Conservation (phyloP, 257 asterid species). For the Gynochthodes officinalis region DNA sequence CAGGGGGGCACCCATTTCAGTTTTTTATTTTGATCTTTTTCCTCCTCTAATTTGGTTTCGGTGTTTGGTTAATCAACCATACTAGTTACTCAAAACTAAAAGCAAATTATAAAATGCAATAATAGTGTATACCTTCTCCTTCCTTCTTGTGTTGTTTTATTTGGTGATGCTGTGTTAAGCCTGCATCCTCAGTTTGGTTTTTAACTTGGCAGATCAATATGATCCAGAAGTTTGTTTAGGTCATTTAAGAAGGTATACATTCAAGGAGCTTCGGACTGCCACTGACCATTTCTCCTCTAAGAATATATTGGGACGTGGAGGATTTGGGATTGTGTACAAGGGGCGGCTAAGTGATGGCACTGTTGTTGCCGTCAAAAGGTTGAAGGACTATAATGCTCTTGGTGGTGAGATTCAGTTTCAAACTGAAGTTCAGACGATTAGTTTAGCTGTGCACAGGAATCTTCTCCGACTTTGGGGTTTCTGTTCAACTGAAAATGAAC, state of each 20-base stretch:
- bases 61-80: not conserved
- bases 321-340: slow-evolving; percentile 85
- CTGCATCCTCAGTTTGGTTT: not conserved
- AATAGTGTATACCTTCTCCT: not conserved
- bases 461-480: slow-evolving; percentile 91
- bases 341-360: slow-evolving; percentile 75
- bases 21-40: not conserved
- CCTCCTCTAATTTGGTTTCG: not conserved
- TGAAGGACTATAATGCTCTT: slow-evolving; percentile 73
- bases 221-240: slow-evolving; percentile 95
- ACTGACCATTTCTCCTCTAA: slow-evolving; percentile 79
- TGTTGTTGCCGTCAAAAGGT: slow-evolving; percentile 84
- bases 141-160: not conserved
- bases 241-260: slow-evolving; percentile 67
- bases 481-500: slow-evolving; percentile 81
- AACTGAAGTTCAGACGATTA: slow-evolving; percentile 88
- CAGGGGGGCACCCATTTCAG: not conserved
- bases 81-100: not conserved
- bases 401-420: slow-evolving; percentile 96
- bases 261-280: slow-evolving; percentile 85
- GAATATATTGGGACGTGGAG: slow-evolving; percentile 87
- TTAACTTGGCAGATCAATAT: slow-evolving; percentile 59
- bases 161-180: not conserved
- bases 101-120: not conserved
- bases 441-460: slow-evolving; percentile 87